phyloP scores from a whole-genome alignment of 2,329 filamentous ascomycete species.

The Tolypocladium endophyticum region DNA sequence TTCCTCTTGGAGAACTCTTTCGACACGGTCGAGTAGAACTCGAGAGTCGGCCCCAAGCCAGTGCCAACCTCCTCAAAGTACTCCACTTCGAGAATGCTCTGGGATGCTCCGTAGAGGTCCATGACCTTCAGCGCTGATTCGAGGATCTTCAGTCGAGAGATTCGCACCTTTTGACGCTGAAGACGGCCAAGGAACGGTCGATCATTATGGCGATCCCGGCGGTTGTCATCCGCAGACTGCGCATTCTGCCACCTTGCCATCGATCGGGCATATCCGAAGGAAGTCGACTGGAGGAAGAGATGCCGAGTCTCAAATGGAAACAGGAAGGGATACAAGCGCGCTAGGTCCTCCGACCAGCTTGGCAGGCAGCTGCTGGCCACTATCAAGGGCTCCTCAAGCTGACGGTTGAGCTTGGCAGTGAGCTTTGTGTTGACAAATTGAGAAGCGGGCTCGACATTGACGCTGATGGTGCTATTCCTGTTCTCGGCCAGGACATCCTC shows the following conservation, averaged over 20 bases:
- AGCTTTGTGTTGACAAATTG: constrained; percentile 99
- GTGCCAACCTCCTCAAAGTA: constrained; percentile 99
- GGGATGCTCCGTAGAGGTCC: constrained; percentile 95
- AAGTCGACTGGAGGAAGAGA: constrained; percentile 93
- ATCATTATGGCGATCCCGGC: constrained; percentile 79
- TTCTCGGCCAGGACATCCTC: constrained; percentile 81
- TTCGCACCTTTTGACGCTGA: constrained; percentile 95
- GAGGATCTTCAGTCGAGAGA: constrained; percentile 85
- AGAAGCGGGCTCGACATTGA: constrained; percentile 73
- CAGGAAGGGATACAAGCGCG: constrained; percentile 87
- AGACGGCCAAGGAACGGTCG: constrained; percentile 82
- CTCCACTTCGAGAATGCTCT: constrained; percentile 92
- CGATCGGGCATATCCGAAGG: constrained; percentile 92
- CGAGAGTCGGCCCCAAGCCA: constrained; percentile 85
- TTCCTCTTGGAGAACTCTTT: constrained; percentile 97
- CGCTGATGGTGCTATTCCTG: constrained; percentile 51
- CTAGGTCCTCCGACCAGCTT: constrained; percentile 90
- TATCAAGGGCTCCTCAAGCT: constrained; percentile 91
- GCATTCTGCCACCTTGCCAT: constrained; percentile 97
- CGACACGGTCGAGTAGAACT: constrained; percentile 96
- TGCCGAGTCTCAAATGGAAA: constrained; percentile 98
- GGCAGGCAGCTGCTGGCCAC: constrained; percentile 95
- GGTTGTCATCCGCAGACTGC: constrained; percentile 68
- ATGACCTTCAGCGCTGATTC: constrained; percentile 98
- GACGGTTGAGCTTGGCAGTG: constrained; percentile 92